These are phyloP conservation scores for Pterocarpus santalinus DNA, from an alignment of 306 rosid genomes.

Conservation along the genomic window DNA sequence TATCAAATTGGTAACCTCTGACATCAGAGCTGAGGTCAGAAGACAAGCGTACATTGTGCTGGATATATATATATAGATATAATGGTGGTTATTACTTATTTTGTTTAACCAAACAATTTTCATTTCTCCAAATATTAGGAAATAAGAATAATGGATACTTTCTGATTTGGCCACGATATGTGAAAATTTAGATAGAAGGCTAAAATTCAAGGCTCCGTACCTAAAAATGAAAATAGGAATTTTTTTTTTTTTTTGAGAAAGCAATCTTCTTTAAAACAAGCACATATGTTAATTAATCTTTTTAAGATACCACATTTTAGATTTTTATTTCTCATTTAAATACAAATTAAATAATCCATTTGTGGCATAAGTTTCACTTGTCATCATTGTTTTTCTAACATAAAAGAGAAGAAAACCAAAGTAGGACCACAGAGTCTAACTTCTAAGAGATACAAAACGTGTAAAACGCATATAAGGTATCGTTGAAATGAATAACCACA, in stretches of 20 bases:
- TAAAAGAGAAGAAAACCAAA: background rate
- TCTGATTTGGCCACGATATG: background rate
- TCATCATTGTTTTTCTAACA: constrained; percentile 9
- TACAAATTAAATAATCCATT: constrained; percentile 32
- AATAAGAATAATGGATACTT: constrained; percentile 17
- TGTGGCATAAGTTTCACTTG: constrained; percentile 6
- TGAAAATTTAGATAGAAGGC: background rate
- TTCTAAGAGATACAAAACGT: background rate
- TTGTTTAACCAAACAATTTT: background rate
- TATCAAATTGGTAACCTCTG: background rate
- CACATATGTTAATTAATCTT: background rate
- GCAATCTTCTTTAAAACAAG: constrained; percentile 14
- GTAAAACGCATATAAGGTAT: no score
- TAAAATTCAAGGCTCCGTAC: background rate
- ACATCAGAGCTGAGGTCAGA: background rate
- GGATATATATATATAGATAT: background rate
- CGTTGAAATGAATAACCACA: background rate
- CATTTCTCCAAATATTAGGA: background rate
- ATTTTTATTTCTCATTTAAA: constrained; percentile 3
- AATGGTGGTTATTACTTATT: constrained; percentile 1
- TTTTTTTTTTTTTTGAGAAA: constrained; percentile 18
- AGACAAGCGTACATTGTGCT: background rate
- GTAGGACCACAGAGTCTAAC: background rate
- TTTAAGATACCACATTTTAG: background rate
- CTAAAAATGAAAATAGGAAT: background rate